phyloP scores from a whole-genome alignment of 1,284 basidiomycete species.

The Pseudomicrostroma phylloplanum region DNA sequence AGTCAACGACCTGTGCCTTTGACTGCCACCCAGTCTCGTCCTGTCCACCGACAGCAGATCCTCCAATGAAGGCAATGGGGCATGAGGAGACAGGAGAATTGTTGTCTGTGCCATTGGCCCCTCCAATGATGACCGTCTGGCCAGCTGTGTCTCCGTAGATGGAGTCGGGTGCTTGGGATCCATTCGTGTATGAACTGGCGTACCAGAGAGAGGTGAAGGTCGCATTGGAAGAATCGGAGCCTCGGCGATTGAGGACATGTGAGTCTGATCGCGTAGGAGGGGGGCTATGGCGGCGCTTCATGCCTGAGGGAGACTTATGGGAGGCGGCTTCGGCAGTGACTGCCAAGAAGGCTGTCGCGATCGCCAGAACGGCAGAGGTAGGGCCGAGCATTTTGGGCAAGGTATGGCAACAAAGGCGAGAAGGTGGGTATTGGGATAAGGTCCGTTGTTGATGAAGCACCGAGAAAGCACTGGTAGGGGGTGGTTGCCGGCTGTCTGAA shows the following conservation, averaged over 20 bases:
- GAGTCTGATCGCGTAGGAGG: no score
- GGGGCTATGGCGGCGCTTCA: no score
- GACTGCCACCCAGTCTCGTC: conserved; percentile 32
- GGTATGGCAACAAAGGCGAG: no score
- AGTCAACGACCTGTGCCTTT: conserved; percentile 40
- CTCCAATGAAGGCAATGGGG: conserved; percentile 39
- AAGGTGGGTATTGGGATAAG: no score
- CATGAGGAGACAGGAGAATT: conserved; percentile 34
- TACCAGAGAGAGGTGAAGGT: conserved; percentile 14
- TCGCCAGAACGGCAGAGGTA: no score
- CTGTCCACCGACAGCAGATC: conserved; percentile 31
- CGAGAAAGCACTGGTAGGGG: no score
- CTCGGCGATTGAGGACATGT: neutral
- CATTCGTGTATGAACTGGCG: conserved; percentile 33
- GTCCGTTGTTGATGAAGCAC: no score
- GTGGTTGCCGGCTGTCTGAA: no score
- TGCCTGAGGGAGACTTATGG: no score
- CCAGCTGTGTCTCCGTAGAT: conserved; percentile 27
- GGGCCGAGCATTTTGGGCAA: no score
- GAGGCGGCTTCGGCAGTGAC: no score
- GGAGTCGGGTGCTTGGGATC: conserved; percentile 29
- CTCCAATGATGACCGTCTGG: conserved; percentile 34
- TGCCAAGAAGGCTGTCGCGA: no score
- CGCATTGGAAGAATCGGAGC: neutral
- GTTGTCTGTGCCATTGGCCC: conserved; percentile 31